Percentiles rank a stretch among this genome's conserved stretches.
Conservation (phyloP, 139 green algal species). For the Micromonas pusilla region DNA sequence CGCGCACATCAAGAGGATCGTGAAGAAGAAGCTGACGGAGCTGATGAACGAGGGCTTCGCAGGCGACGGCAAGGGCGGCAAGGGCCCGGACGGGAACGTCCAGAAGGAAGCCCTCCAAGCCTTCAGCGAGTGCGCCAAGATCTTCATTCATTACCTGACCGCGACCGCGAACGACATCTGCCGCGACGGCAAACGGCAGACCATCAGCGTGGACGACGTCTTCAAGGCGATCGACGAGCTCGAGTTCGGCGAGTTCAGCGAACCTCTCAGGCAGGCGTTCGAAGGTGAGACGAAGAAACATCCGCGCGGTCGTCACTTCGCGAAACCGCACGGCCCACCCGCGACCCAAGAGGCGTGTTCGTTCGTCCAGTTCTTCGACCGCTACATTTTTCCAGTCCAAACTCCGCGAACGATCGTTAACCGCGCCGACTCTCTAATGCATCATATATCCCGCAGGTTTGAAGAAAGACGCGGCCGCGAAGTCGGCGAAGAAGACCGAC, state of each 20-base stretch:
- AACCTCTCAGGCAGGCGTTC: conserved; percentile 52
- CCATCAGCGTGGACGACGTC: conserved; percentile 71
- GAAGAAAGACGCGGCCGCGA: conserved; percentile 20
- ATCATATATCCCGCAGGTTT: conserved; percentile 2
- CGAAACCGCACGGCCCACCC: background rate
- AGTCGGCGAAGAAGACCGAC: conserved; percentile 7
- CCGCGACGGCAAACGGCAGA: conserved; percentile 68
- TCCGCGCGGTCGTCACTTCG: background rate
- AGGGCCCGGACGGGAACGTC: conserved; percentile 27
- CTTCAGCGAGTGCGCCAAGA: conserved; percentile 66
- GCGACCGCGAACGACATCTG: conserved; percentile 77
- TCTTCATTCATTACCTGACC: conserved; percentile 83
- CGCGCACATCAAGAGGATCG: conserved; percentile 64
- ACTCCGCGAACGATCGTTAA: background rate
- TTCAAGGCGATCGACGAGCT: conserved; percentile 65
- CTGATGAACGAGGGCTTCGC: conserved; percentile 31
- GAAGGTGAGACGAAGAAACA: conserved; percentile 44
- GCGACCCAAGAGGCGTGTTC: background rate
- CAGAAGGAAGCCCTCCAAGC: conserved; percentile 66
- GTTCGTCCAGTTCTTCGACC: too few species aligned
- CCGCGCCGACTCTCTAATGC: background rate
- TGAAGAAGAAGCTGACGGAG: conserved; percentile 62
- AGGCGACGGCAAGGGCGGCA: conserved; percentile 38
- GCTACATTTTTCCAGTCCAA: too few species aligned
- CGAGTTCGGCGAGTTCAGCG: conserved; percentile 70